Percentiles rank a stretch among this genome's conserved stretches.
Evolutionary conservation across 106 monocot genomes (phyloP).

Genomic region (Acorus gramineus): DNA sequence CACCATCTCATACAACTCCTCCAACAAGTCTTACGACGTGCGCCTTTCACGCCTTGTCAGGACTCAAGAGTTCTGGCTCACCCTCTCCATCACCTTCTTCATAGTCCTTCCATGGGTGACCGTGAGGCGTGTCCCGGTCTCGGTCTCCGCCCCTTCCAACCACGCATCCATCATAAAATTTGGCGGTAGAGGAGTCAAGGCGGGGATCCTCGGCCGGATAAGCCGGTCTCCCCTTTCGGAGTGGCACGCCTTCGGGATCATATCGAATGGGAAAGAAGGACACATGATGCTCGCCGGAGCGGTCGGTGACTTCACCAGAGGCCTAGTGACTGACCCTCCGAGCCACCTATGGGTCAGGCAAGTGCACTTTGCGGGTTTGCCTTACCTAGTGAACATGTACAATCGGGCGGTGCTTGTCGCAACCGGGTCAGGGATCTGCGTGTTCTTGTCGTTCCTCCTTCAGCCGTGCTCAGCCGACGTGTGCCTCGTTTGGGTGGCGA

Average conservation of each 20-base stretch:
- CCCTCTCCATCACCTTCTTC: constrained; percentile 38
- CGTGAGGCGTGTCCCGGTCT: constrained; percentile 29
- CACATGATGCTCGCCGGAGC: constrained; percentile 75
- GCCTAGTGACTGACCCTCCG: constrained; percentile 31
- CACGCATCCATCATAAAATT: constrained; percentile 56
- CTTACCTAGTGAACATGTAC: constrained; percentile 58
- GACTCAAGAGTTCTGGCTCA: constrained; percentile 39
- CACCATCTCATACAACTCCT: constrained; percentile 24
- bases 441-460: constrained; percentile 49
- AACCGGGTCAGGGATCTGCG: constrained; percentile 55
- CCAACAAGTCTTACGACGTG: constrained; percentile 24
- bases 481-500: constrained; percentile 51
- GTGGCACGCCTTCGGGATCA: constrained; percentile 65
- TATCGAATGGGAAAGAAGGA: constrained; percentile 25
- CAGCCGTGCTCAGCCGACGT: constrained; percentile 34
- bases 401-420: constrained; percentile 31
- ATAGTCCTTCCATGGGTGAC: constrained; percentile 47
- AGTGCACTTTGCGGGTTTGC: constrained; percentile 41
- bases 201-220: constrained; percentile 48
- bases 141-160: constrained; percentile 21
- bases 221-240: constrained; percentile 49
- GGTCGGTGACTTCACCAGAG: constrained; percentile 55
- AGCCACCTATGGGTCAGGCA: constrained; percentile 34
- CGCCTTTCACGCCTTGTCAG: constrained; percentile 6
- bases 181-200: constrained; percentile 18